Evolutionary conservation across 2,329 filamentous ascomycete genomes (phyloP).

Genomic region (Paraphaeosphaeria minitans): DNA sequence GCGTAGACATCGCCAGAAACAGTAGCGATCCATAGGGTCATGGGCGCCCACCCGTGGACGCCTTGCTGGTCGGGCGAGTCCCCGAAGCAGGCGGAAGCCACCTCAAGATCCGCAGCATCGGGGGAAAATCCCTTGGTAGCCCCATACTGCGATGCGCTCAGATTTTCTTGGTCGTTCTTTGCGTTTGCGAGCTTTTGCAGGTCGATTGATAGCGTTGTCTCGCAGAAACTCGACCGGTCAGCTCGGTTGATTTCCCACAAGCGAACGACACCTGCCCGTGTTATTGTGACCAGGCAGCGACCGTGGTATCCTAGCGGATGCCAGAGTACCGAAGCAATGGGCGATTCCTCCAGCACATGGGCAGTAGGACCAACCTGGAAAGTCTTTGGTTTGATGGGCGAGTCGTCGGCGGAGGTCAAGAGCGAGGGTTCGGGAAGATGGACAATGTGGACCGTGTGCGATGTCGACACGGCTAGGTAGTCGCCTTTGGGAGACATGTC

Average conservation of each 20-base stretch:
- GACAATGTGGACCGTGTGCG: conserved; percentile 85
- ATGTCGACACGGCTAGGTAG: conserved; percentile 83
- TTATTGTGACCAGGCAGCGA: conserved; percentile 84
- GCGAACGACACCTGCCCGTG: conserved; percentile 83
- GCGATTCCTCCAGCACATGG: conserved; percentile 83
- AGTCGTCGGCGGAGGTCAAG: conserved; percentile 70
- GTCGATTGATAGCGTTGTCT: conserved; percentile 82
- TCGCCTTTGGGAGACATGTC: conserved; percentile 80
- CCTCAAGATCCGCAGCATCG: conserved; percentile 91
- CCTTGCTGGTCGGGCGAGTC: conserved; percentile 63
- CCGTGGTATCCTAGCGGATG: conserved; percentile 87
- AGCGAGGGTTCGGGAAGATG: conserved; percentile 82
- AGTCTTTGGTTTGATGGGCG: conserved; percentile 78
- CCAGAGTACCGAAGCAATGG: conserved; percentile 84
- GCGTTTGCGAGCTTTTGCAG: conserved; percentile 88
- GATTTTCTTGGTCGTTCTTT: conserved; percentile 79
- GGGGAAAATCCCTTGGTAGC: conserved; percentile 84
- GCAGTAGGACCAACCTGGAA: conserved; percentile 92
- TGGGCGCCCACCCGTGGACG: conserved; percentile 80
- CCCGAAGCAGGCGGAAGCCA: conserved; percentile 88
- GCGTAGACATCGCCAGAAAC: conserved; percentile 91
- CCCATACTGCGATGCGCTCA: conserved; percentile 74
- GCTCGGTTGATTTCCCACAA: conserved; percentile 88
- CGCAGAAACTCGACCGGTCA: conserved; percentile 85
- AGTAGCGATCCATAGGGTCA: conserved; percentile 98